Conservation (phyloP, 2,329 filamentous ascomycete species). For the Exophiala spinifera region DNA sequence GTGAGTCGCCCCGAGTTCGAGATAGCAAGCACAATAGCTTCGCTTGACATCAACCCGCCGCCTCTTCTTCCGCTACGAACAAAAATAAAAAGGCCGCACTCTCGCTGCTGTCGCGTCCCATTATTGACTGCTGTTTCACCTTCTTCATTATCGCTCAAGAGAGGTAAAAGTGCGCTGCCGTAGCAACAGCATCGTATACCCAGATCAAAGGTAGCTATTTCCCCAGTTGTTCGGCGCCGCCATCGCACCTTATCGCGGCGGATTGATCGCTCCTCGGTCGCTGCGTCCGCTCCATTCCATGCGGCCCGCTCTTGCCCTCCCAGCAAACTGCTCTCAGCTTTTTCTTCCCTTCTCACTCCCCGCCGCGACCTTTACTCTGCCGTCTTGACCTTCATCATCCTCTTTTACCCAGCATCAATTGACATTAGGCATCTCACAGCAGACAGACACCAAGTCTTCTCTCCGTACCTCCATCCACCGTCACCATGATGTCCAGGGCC, state of each 20-base stretch:
- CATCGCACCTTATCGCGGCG: not conserved
- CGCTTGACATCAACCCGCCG: no score
- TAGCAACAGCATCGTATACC: constrained; percentile 2
- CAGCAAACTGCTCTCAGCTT: constrained; percentile 5
- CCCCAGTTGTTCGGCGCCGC: not conserved
- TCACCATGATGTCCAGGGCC: constrained; percentile 27
- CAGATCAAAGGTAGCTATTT: constrained; percentile 10
- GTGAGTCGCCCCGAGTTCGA: not conserved
- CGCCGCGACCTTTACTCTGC: not conserved
- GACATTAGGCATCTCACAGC: constrained; percentile 18
- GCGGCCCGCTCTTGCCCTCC: constrained; percentile 5
- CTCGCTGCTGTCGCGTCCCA: not conserved
- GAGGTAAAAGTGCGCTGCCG: not conserved
- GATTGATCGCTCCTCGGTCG: constrained; percentile 6
- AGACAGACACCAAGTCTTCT: constrained; percentile 8
- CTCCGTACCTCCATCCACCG: constrained; percentile 2
- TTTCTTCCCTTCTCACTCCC: not conserved
- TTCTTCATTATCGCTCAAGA: not conserved
- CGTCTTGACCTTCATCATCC: constrained; percentile 5
- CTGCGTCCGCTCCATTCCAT: constrained; percentile 1
- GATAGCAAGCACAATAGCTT: not conserved
- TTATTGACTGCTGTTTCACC: not conserved
- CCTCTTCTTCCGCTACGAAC: not conserved
- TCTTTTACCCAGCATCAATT: constrained; percentile 21
- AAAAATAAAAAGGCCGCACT: not conserved